phyloP scores from a whole-genome alignment of 192 early-diverging fungal genomes.

The Diversispora eburnea region DNA sequence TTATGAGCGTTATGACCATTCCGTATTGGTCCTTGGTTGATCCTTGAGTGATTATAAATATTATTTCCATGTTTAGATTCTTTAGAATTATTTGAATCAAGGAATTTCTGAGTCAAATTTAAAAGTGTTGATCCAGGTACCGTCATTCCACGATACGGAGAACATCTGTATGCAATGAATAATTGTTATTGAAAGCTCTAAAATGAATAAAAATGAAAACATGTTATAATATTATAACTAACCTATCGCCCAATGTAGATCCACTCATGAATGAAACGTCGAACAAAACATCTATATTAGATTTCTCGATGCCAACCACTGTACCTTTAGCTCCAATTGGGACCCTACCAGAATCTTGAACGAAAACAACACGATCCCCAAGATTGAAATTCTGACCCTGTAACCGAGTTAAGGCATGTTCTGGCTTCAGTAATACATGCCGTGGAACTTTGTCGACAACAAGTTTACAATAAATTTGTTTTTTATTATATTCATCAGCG shows the following conservation, averaged over 20 bases:
- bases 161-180: slow-evolving; percentile 49
- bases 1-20: slow-evolving; percentile 1
- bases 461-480: slow-evolving; percentile 41
- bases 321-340: slow-evolving; percentile 81
- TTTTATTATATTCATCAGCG: slow-evolving; percentile 46
- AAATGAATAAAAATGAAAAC: not conserved
- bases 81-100: not conserved
- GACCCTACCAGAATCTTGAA: slow-evolving; percentile 64
- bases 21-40: not conserved
- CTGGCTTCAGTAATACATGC: slow-evolving; percentile 70
- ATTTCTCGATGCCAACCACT: slow-evolving; percentile 74
- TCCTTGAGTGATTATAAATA: not conserved
- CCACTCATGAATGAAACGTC: slow-evolving; percentile 81
- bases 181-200: not conserved
- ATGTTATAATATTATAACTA: slow-evolving; percentile 25
- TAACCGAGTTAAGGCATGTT: slow-evolving; percentile 69
- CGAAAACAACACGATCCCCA: slow-evolving; percentile 85
- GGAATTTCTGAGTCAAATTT: slow-evolving; percentile 65
- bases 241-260: slow-evolving; percentile 68
- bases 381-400: slow-evolving; percentile 74
- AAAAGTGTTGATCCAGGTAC: slow-evolving; percentile 62
- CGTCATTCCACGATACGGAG: slow-evolving; percentile 67
- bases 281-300: slow-evolving; percentile 81
- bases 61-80: not conserved
- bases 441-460: slow-evolving; percentile 49